phyloP scores from a whole-genome alignment of 2,329 filamentous ascomycete genomes.

The Penicillium sp. region DNA sequence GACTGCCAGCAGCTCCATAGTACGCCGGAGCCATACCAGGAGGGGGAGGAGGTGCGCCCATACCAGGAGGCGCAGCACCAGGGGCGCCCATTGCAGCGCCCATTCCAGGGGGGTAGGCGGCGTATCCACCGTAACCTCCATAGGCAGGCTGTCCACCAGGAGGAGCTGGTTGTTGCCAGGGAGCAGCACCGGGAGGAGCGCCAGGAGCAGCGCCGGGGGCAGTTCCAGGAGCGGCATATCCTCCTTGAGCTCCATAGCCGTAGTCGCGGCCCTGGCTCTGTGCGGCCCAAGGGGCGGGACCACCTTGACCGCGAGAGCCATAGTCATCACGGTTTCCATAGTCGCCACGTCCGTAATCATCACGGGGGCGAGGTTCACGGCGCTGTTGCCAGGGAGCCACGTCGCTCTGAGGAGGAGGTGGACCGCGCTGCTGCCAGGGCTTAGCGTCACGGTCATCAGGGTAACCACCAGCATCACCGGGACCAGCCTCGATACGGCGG shows the following conservation, averaged over 20 bases:
- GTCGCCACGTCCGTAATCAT: constrained; percentile 42
- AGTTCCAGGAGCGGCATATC: constrained; percentile 48
- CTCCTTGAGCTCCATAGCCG: constrained; percentile 40
- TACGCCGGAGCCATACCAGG: constrained; percentile 48
- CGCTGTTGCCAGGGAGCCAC: constrained; percentile 75
- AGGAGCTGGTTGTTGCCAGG: constrained; percentile 64
- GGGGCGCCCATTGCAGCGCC: constrained; percentile 57
- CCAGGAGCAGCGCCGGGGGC: constrained; percentile 41
- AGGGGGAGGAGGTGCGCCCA: constrained; percentile 45
- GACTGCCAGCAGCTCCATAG: constrained; percentile 39
- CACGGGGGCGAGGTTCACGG: constrained; percentile 56
- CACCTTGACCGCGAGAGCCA: constrained; percentile 40
- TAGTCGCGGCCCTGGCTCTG: constrained; percentile 48
- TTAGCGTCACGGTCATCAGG: constrained; percentile 60
- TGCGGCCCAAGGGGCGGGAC: constrained; percentile 36
- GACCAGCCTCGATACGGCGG: constrained; percentile 84
- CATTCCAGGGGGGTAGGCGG: constrained; percentile 48
- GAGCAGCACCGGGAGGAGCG: constrained; percentile 48
- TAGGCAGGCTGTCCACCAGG: constrained; percentile 51
- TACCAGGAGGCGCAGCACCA: constrained; percentile 51
- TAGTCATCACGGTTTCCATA: constrained; percentile 41
- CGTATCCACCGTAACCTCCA: constrained; percentile 59
- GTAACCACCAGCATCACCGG: constrained; percentile 53
- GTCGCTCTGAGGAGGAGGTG: constrained; percentile 69
- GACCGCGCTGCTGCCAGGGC: constrained; percentile 88